These are phyloP conservation scores for Yarrowia alimentaria DNA, from an alignment of 805 yeast genomes.

Conservation along the genomic window DNA sequence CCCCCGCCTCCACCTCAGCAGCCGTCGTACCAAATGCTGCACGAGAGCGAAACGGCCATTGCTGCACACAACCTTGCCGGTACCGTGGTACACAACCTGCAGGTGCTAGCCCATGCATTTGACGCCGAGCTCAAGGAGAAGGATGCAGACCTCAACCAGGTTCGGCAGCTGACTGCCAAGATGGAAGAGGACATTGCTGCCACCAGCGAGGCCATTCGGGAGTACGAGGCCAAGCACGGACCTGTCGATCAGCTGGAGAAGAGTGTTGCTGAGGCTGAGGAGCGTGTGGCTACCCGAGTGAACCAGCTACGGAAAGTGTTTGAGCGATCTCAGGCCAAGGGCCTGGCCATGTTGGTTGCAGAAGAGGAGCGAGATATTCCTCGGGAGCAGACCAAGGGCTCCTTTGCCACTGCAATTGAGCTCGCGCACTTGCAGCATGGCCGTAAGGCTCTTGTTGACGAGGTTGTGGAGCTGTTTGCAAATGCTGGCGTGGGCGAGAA, in stretches of 20 bases:
- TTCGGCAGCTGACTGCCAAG: slow-evolving; percentile 44
- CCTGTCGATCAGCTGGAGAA: slow-evolving; percentile 34
- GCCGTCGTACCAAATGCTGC: slow-evolving; percentile 22
- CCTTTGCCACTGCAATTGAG: slow-evolving; percentile 40
- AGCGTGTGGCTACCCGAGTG: slow-evolving; percentile 37
- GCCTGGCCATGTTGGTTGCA: slow-evolving; percentile 57
- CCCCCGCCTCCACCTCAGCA: slow-evolving; percentile 12
- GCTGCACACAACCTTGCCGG: slow-evolving; percentile 49
- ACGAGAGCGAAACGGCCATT: slow-evolving; percentile 24
- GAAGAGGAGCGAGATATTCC: slow-evolving; percentile 46
- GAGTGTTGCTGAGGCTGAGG: slow-evolving; percentile 35
- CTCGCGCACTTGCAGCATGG: slow-evolving; percentile 45
- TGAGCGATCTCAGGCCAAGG: slow-evolving; percentile 65
- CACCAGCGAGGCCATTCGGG: slow-evolving; percentile 40
- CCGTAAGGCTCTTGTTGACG: slow-evolving; percentile 45
- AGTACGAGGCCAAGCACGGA: slow-evolving; percentile 37
- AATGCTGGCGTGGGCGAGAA: slow-evolving; percentile 50
- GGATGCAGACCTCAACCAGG: slow-evolving; percentile 53
- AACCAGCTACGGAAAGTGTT: slow-evolving; percentile 45
- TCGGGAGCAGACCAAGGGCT: slow-evolving; percentile 27
- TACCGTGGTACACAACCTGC: slow-evolving; percentile 39
- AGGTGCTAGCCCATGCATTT: slow-evolving; percentile 48
- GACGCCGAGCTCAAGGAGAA: slow-evolving; percentile 55
- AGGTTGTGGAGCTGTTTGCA: slow-evolving; percentile 52
- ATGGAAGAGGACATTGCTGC: slow-evolving; percentile 45